Evolutionary conservation across 495 filamentous ascomycete species (phyloP), one percentile per base, ranked within the genome.

Genomic region (Aspergillus bertholletiae): DNA sequence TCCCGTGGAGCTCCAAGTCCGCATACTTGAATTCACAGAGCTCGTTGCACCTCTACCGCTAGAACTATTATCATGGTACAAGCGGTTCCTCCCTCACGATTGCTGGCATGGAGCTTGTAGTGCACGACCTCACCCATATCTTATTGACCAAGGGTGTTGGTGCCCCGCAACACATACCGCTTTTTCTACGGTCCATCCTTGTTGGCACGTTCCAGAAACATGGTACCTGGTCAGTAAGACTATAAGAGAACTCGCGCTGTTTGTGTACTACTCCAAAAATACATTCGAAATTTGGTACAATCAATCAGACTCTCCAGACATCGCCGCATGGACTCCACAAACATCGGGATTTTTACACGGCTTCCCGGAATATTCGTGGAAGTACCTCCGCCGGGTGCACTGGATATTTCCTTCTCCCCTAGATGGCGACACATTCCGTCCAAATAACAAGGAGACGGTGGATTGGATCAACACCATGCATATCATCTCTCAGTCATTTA

Each of bases 1-100:
- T 9, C 54, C 54, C 1, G 21, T 51, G 2, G 47, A 56, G 20
- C 39, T 56, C 23, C 54, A 56, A 30, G 2, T 51, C 0, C 47
- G n/a, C 13, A 28, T 56, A 1, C 39, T 56, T 3, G 47, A 51
- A 28, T 27, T 24, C 30, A 13, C 54, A n/a, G 54, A 20, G 2
- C 48, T 56, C 0, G 32, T 55, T 34, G 43, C 43, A 26, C 2
- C 44, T 23, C 24, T 18, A 20, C 8, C 24, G 1, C 18, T 46
- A 13, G 6, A 32, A 18, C 23, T 27, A 3, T 17, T 18, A 17
- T 20, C 34, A 7, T 21, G 1, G 5, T 13, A 13, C 6, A 13
- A 13, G 27, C 0, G 13, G n/a, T 45, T 46, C 24, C 18, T 21
- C 39, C 26, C 15, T 30, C 13, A 7, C 23, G 9, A 34, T 11